Evolutionary conservation across 1,284 basidiomycete genomes (phyloP), one percentile per base, ranked within the genome.

Genomic region (Malassezia obtusa): DNA sequence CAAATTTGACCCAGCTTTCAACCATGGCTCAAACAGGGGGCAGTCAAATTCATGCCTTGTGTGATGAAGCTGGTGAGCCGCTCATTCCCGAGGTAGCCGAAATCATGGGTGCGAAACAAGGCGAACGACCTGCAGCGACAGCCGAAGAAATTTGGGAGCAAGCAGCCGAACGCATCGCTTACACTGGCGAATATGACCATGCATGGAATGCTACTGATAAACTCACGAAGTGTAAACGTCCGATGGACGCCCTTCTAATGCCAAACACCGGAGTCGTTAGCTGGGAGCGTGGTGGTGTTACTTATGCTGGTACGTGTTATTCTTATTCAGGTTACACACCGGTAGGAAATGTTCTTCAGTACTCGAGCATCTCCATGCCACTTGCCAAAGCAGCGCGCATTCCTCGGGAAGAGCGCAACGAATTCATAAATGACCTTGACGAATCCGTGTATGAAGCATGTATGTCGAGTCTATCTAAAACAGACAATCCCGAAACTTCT

Each of bases 141-240:
- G 32, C 31, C 6, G 45, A 28, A 19, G 45, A 47, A 36, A 32
- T 32, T 12, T 37, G 31, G 21, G 31, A 47, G 15, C 22, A 28
- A 22, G 31, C 31, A 5, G 33, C 12, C 8, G 32, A 24, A 12
- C 45, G 26, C 9, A 2, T 32, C 11, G 45, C 28, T 7, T 47
- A 35, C 36, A 28, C 26, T 1, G 21, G 11, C 7, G n/a, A 35
- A 17, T 47, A 47, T 21, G 45, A 47, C 4, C 32, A 37, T 17
- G 45, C 45, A 8, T 47, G 45, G 45, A 47, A 47, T 24, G 45
- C 35, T 9, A 47, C 45, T 7, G 45, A 31, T n/a, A 25, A 32
- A 12, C 24, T 5, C 2, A 35, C 30, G 9, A 5, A 37, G n/a
- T 36, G 45, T 12, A 17, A 19, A 17, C 45, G 45, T 9, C 31